Evolutionary conservation across 2,329 filamentous ascomycete species (phyloP).

Genomic region (Amauroascus niger): DNA sequence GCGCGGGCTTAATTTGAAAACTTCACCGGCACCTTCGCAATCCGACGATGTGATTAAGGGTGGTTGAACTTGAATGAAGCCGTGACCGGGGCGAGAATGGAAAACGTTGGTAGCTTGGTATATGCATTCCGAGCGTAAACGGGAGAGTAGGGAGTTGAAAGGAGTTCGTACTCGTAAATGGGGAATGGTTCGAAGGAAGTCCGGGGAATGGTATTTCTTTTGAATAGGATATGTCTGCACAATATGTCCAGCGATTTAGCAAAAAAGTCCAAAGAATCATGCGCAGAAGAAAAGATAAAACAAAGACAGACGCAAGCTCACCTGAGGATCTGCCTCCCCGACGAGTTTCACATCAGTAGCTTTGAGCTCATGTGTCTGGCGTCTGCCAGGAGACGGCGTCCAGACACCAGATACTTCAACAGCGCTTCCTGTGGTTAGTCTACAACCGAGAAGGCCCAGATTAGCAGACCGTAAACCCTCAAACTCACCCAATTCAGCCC

Average conservation of each 20-base stretch:
- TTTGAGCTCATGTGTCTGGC: conserved; percentile 71
- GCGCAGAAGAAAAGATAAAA: neutral
- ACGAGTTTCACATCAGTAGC: conserved; percentile 59
- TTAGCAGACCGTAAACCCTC: neutral
- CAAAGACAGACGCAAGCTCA: conserved; percentile 39
- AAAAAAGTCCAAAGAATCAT: neutral
- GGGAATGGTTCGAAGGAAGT: conserved; percentile 78
- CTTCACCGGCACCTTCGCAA: conserved; percentile 92
- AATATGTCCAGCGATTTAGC: neutral
- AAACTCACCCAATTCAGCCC: neutral
- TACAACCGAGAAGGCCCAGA: conserved; percentile 33
- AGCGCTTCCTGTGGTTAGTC: conserved; percentile 70
- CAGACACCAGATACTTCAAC: conserved; percentile 69
- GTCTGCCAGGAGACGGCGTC: conserved; percentile 58
- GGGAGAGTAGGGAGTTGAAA: conserved; percentile 67
- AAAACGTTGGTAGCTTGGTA: conserved; percentile 68
- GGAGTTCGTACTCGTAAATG: conserved; percentile 77
- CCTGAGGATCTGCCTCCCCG: conserved; percentile 68
- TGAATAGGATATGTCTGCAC: conserved; percentile 81
- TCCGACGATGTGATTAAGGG: conserved; percentile 94
- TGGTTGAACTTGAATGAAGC: conserved; percentile 61
- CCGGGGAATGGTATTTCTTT: conserved; percentile 86
- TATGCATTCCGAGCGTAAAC: conserved; percentile 72
- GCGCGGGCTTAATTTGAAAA: conserved; percentile 60
- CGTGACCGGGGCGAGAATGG: conserved; percentile 51